Evolutionary conservation across 2,329 filamentous ascomycete genomes (phyloP).

Genomic region (Thelonectria rubi): DNA sequence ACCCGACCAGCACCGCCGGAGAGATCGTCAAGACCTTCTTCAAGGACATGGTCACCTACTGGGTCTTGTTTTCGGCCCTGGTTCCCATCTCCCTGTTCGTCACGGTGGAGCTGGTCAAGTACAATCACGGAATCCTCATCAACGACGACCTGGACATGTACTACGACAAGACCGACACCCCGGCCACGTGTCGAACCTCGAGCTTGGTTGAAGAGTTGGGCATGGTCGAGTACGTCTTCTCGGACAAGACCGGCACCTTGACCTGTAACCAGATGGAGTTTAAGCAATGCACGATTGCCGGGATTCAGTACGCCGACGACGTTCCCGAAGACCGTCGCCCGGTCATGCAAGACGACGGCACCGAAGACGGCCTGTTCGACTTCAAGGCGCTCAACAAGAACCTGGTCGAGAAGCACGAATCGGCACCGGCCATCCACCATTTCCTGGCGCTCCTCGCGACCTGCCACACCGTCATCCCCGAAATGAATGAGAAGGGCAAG

Average conservation of each 20-base stretch:
- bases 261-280: constrained; percentile 99
- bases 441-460: constrained; percentile 88
- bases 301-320: constrained; percentile 92
- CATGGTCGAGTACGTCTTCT: constrained; percentile 99
- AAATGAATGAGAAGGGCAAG: constrained; percentile 78
- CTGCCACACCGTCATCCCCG: constrained; percentile 97
- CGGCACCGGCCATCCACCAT: constrained; percentile 70
- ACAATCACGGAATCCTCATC: constrained; percentile 97
- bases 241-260: constrained; percentile 95
- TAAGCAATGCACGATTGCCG: constrained; percentile 90
- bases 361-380: constrained; percentile 82
- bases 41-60: constrained; percentile 96
- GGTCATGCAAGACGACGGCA: constrained; percentile 79
- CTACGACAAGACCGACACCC: constrained; percentile 93
- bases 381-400: constrained; percentile 81
- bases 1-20: constrained; percentile 62
- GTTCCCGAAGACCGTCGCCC: constrained; percentile 90
- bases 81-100: constrained; percentile 98
- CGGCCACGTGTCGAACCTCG: constrained; percentile 94
- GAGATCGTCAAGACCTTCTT: constrained; percentile 81
- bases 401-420: constrained; percentile 62
- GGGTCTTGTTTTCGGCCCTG: constrained; percentile 95
- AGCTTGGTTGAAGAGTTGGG: constrained; percentile 96
- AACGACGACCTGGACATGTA: constrained; percentile 98
- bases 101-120: constrained; percentile 97